Evolutionary conservation across 176 grass and related monocot genomes (phyloP).

Genomic region (Oryza longistaminata): DNA sequence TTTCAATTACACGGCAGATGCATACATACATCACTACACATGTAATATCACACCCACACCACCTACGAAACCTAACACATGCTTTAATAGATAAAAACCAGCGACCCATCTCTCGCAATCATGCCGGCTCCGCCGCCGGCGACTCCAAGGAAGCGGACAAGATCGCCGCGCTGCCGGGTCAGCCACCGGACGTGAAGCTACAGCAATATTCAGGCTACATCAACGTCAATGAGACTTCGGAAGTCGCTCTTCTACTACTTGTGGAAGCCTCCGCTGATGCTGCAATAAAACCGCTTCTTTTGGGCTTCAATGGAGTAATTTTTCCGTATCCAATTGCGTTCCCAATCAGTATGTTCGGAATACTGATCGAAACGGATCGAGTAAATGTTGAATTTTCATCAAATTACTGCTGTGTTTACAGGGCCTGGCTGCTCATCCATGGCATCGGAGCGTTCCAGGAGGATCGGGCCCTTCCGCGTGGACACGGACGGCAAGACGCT

Average conservation of each 20-base stretch:
- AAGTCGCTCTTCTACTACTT: conserved; percentile 83
- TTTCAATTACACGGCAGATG: too few species aligned
- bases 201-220: conserved; percentile 67
- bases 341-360: too few species aligned
- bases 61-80: too few species aligned
- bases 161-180: conserved; percentile 55
- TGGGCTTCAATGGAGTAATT: conserved; percentile 77
- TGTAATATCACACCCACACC: too few species aligned
- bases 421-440: conserved; percentile 75
- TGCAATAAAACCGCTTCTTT: conserved; percentile 49
- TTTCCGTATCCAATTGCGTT: background rate
- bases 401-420: background rate
- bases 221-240: conserved; percentile 26
- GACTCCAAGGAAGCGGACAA: conserved; percentile 48
- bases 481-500: conserved; percentile 65
- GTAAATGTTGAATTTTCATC: background rate
- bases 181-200: conserved; percentile 17
- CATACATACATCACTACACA: too few species aligned
- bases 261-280: conserved; percentile 45
- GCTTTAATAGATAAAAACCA: too few species aligned
- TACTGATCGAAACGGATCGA: too few species aligned
- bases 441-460: conserved; percentile 54
- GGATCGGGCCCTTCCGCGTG: conserved; percentile 59
- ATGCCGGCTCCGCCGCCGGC: conserved; percentile 1
- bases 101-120: background rate